Evolutionary conservation across 495 filamentous ascomycete species (phyloP), one percentile per base, ranked within the genome.

Genomic region (Xylaria bambusicola): DNA sequence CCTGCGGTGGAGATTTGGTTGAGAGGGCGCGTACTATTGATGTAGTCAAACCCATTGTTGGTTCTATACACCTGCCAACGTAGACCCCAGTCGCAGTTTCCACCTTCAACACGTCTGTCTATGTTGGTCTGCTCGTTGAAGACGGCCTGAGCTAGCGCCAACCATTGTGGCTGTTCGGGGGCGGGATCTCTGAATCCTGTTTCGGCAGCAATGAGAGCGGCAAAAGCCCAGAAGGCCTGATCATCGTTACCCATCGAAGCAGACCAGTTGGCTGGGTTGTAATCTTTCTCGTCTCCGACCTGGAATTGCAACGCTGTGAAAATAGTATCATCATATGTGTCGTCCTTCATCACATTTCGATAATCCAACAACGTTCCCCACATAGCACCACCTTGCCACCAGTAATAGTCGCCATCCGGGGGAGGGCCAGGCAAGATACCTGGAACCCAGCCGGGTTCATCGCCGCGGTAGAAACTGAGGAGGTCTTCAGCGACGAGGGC

Each of bases 61-160:
- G 85, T 89, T 10, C 82, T 75, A 69, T 81, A 89, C 52, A 91
- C 88, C 78, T 93, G 90, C 90, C 90, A 92, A 60, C 84, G 75
- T 49, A 93, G 75, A 8, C 90, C 90, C 61, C 90, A 90, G 41
- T 80, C 75, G 67, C 90, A 94, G 15, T 76, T 79, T 10, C 66
- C 67, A 0, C 66, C 70, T 57, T 85, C 79, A 79, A 84, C 88
- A 21, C 86, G 80, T 82, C 57, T 77, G 82, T 69, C 80, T 62
- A 62, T 77, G 15, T 60, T 47, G 8, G 77, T 78, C 64, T 91
- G 88, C 9, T 82, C 81, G 65, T 91, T 89, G 73, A 88, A 91
- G 12, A 90, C 86, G 36, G 82, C 87, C 69, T 91, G 86, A 0
- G 85, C 87, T 0, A 91, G 75, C 0, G 85, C 77, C 3, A 91